Conservation (phyloP, 805 yeast genomes). For the Yamadazyma insecticola region DNA sequence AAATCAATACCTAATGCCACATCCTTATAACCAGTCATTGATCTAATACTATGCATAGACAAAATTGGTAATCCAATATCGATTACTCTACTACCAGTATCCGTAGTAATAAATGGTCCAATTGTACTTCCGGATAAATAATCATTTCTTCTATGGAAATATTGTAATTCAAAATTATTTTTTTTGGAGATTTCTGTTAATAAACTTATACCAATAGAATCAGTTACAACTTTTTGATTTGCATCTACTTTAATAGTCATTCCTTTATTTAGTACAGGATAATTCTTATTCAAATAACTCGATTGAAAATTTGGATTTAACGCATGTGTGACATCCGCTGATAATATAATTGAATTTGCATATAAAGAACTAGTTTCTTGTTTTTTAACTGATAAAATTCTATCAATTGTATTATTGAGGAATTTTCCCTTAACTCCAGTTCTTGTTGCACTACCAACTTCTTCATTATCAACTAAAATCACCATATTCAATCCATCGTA, state of each 20-base stretch:
- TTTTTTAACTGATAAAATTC: conserved; percentile 5
- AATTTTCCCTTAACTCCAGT: conserved; percentile 38
- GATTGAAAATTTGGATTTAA: conserved; percentile 36
- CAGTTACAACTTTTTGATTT: conserved; percentile 35
- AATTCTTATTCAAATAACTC: conserved; percentile 27
- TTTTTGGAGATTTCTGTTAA: conserved; percentile 19
- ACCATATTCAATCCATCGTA: conserved; percentile 28
- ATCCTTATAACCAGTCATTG: conserved; percentile 34
- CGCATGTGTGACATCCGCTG: conserved; percentile 42
- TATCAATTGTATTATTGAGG: conserved; percentile 10
- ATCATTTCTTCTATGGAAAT: conserved; percentile 38
- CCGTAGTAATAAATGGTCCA: conserved; percentile 36
- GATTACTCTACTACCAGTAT: conserved; percentile 32
- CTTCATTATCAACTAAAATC: conserved; percentile 37
- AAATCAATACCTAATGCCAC: conserved; percentile 33
- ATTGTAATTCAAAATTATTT: conserved; percentile 25
- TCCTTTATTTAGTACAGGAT: conserved; percentile 37
- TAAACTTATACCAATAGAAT: conserved; percentile 24
- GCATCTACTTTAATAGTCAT: conserved; percentile 33
- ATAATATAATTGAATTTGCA: conserved; percentile 31
- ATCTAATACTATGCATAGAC: conserved; percentile 40
- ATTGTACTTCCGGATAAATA: conserved; percentile 40
- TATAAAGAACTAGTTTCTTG: conserved; percentile 9
- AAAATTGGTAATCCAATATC: conserved; percentile 41
- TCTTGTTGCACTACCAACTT: conserved; percentile 35